Base-by-base conservation (phyloP, 2,329 filamentous ascomycete species). In the Ascochyta lentis region DNA sequence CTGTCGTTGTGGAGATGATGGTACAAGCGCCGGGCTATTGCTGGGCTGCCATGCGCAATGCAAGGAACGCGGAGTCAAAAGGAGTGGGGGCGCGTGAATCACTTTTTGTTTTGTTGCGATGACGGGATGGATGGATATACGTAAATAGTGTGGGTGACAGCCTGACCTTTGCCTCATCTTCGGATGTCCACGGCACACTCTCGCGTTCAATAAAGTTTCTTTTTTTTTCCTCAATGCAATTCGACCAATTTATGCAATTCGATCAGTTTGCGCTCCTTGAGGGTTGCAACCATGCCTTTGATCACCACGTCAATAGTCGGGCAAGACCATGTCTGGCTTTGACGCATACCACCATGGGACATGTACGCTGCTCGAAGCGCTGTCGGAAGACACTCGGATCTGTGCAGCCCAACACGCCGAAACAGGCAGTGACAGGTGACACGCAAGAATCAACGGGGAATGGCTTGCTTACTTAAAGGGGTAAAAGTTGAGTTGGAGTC, bases 391-490 rank as follows among this genome's bases (percentile, higher is more conserved):
- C 6, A 8, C 37, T 46, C 41, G 46, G 41, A 31, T 29, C 9
- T 27, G 19, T 51, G 42, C 42, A 46, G 52, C 46, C 22, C 53
- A 46, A 43, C 42, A 26, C 6, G 12, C 54, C 31, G 1, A 42
- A 52, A 45, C 8, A 49, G 56, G 60, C 37, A 60, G 34, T 65
- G 63, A 66, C 61, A 67, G 63, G 61, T 65, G 35, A 46, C 58
- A 66, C 62, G 54, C 46, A 40, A 33, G 34, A 34, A 58, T 59
- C 60, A 23, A 64, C 59, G 51, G 53, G 50, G 56, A 53, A 58
- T 33, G 22, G 34, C 52, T 49, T 59, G 47, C 42, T 58, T 67
- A 64, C 64, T 59, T n/a, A 56, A 67, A 64, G 59, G 55, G 59
- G 62, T 15, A 62, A 43, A n/a, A n/a, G 35, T 61, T 62, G 42